Conservation (phyloP, 2,329 filamentous ascomycete species). For the Aureobasidium subglaciale region DNA sequence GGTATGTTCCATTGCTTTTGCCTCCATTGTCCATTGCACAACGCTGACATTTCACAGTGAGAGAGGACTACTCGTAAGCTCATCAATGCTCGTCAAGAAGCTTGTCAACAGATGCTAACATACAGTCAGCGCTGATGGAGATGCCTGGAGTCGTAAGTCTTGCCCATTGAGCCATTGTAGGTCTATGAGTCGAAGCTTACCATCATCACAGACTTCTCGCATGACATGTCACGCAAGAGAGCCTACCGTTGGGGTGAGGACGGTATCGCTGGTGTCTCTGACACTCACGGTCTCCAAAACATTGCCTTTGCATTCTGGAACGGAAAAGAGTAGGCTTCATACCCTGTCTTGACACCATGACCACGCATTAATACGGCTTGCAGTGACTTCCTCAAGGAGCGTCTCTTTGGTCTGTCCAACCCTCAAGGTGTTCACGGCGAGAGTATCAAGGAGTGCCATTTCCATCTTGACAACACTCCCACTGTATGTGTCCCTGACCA, state of each 20-base stretch:
- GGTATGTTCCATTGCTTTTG: conserved; percentile 45
- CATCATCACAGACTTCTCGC: conserved; percentile 66
- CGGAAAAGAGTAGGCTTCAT: conserved; percentile 67
- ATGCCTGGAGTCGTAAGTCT: conserved; percentile 87
- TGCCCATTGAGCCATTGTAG: not conserved
- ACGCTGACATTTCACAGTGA: conserved; percentile 49
- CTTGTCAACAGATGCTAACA: conserved; percentile 5
- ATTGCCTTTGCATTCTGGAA: conserved; percentile 98
- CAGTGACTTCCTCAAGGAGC: conserved; percentile 88
- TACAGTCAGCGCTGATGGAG: conserved; percentile 62
- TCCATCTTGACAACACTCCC: conserved; percentile 92
- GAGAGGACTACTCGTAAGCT: conserved; percentile 78
- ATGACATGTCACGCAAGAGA: conserved; percentile 83
- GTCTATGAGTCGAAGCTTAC: not conserved
- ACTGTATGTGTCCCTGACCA: conserved; percentile 41
- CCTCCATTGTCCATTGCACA: not conserved
- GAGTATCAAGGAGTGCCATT: conserved; percentile 93
- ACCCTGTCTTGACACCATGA: not conserved
- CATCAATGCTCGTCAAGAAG: conserved; percentile 19
- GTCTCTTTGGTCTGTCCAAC: conserved; percentile 90
- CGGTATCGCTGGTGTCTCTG: conserved; percentile 91
- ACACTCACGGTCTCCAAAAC: conserved; percentile 85
- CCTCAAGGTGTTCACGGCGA: conserved; percentile 96
- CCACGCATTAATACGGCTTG: conserved; percentile 23
- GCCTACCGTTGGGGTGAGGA: conserved; percentile 95